Conservation (phyloP, 352 stramenopile genomes). For the Pythium sukuiense region DNA sequence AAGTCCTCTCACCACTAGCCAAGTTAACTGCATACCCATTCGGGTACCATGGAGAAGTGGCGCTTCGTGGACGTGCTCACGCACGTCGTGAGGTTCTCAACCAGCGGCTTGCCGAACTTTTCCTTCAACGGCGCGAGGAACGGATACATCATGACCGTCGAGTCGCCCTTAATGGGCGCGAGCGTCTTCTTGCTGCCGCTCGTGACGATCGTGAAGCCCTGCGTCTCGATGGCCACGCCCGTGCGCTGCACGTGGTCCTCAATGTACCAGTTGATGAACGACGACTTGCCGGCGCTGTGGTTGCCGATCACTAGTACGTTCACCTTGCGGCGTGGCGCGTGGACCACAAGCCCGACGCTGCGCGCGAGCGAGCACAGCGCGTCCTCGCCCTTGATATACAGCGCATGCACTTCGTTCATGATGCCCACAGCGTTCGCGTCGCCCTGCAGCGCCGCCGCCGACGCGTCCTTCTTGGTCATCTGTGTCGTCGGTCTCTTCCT, state of each 20-base stretch:
- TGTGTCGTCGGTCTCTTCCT: not conserved
- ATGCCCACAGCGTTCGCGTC: conserved; percentile 36
- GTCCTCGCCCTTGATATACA: conserved; percentile 33
- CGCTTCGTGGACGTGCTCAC: conserved; percentile 55
- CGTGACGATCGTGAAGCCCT: conserved; percentile 69
- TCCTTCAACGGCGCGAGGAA: conserved; percentile 51
- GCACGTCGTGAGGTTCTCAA: conserved; percentile 61
- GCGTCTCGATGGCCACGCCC: conserved; percentile 64
- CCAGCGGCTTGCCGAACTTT: conserved; percentile 56
- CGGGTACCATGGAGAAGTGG: conserved; percentile 42
- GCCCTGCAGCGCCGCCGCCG: conserved; percentile 5
- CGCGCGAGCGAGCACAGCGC: conserved; percentile 33
- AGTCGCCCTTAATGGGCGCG: conserved; percentile 64
- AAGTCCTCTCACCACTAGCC: not conserved
- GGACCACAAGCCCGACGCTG: conserved; percentile 37
- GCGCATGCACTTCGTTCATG: conserved; percentile 40
- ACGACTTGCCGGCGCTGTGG: conserved; percentile 74
- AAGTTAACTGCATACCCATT: not conserved
- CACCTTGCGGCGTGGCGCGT: conserved; percentile 60
- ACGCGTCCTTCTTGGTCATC: conserved; percentile 6
- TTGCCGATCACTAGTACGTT: conserved; percentile 76
- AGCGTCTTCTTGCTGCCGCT: conserved; percentile 54
- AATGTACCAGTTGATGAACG: conserved; percentile 76
- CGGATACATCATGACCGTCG: conserved; percentile 58
- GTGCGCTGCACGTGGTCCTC: conserved; percentile 59